Base-by-base conservation (phyloP, 345 rosid species). In the Conringia planisiliqua region DNA sequence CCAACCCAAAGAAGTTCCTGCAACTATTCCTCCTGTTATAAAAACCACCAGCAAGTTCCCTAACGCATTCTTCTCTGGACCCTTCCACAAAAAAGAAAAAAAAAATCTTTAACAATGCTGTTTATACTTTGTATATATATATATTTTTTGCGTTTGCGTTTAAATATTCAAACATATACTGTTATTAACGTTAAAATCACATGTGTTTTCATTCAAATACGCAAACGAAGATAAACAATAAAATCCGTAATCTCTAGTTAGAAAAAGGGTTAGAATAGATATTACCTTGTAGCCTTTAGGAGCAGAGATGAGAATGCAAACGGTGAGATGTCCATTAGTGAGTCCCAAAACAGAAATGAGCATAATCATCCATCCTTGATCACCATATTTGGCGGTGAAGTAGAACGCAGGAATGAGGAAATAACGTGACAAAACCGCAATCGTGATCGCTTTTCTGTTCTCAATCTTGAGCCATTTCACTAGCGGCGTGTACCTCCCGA, bases 361-460 rank as follows among this genome's bases (percentile, higher is more conserved):
- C 71, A 85, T 56, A 71, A 95, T 90, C 99, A 89, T 95, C 90
- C 91, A 95, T 61, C 99, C 99, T 66, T 90, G 87, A 72, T 89
- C 97, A 3, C 88, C 97, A 59, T 87, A 89, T 43, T 92, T 90
- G 0, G 92, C 91, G 0, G 97, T 87, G 85, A 91, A 93, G 81
- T 91, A 95, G 75, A 95, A 92, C 4, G 96, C 88, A 0, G 99
- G 99, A 42, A 92, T 43, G 10, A 95, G 80, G 6, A 86, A 40
- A 68, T 74, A 89, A 14, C 97, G 93, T 0, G 85, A 70, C 10
- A 95, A 85, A 55, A 84, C 68, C 4, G 82, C 81, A 1, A 80
- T 32, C 80, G 83, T 85, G 6, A 95, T 78, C 16, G 76, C 81
- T 62, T 84, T 92, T 64, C 97, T 85, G 1, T 90, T 89, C 76